Base-by-base conservation (phyloP, 2,329 filamentous ascomycete genomes). In the Pleomassaria siparia region DNA sequence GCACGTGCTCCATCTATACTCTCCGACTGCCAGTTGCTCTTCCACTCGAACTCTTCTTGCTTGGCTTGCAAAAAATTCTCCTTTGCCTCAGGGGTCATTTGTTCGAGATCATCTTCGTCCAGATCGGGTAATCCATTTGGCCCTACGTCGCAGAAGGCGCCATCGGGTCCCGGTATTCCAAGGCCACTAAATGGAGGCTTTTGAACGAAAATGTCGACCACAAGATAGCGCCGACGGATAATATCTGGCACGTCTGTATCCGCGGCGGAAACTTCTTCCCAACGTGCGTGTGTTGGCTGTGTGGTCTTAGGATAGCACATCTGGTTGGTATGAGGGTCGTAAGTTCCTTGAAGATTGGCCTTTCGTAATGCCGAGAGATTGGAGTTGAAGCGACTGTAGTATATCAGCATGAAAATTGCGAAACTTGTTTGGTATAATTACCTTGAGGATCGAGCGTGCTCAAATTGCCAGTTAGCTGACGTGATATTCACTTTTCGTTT, bases 381-480 rank as follows among this genome's bases (percentile, higher is more conserved):
- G 16, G 87, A 80, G 71, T 97, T 99, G 76, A 94, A 97, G 40
- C 84, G 84, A 67, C 92, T 96, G 43, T 16, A 40, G 51, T 42
- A 55, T 54, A 54, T 60, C 52, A 66, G 26, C 11, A 16, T 36
- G 39, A 35, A 22, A 44, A 30, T 18, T 30, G 29, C 12, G 13
- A 13, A 10, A 33, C n/a, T 4, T 6, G 11, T 29, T 26, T 4
- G 4, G 20, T 40, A 25, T 6, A 15, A 10, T 18, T 79, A 95
- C 91, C 88, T 92, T 46, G 92, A 90, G 69, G 92, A 90, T 42
- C 88, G 84, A 22, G 91, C 91, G 72, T 99, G 94, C 74, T 97
- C 91, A 47, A 94, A 78, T 81, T 95, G 94, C 94, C 94, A 99
- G 69, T 97, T 99, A 47, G 87, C 84, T 60, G 95, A 89, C 44